Conservation (phyloP, 129 eudicot species). For the Daucus carota region DH1_v3.0 NC_030382.2:50936501-50937000, state of each 20-base stretch:
- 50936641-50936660: not conserved
- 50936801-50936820: conserved; percentile 30
- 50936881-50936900: conserved; percentile 37
- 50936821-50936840: not conserved
- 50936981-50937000: conserved; percentile 31
- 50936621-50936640: not conserved
- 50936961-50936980: conserved; percentile 31
- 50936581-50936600: too few relatives aligned
- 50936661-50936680: not conserved
- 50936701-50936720: conserved; percentile 9
- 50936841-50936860: conserved; percentile 12
- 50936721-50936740: conserved; percentile 17
- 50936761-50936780: not conserved
- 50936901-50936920: conserved; percentile 56
- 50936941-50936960: conserved; percentile 39
- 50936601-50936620: not conserved
- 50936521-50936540: too few relatives aligned
- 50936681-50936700: not conserved
- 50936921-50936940: conserved; percentile 46
- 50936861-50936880: conserved; percentile 9
- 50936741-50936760: conserved; percentile 1
- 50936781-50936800: conserved; percentile 14
- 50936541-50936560: too few relatives aligned
- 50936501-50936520: too few relatives aligned
- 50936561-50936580: not conserved